Percentiles rank a stretch among this genome's conserved stretches.
These are phyloP conservation scores for Stagonosporopsis vannaccii DNA, from an alignment of 2,329 filamentous ascomycete genomes.

Conservation along the genomic window DNA sequence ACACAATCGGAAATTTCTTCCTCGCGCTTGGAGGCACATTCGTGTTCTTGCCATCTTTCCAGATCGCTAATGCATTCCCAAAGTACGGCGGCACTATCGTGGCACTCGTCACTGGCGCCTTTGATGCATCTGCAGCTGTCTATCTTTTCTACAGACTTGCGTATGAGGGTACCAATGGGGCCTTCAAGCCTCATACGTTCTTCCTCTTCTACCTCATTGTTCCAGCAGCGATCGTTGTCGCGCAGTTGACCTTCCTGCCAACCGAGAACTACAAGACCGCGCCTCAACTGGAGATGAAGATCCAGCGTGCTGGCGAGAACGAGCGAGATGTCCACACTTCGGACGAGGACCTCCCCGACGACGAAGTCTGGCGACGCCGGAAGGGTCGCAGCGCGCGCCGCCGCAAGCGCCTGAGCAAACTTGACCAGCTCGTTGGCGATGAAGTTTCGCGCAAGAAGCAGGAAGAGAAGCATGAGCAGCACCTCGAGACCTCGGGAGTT, in stretches of 20 bases:
- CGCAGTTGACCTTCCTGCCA: slow-evolving; percentile 77
- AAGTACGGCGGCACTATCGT: slow-evolving; percentile 79
- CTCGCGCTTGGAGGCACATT: slow-evolving; percentile 82
- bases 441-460: slow-evolving; percentile 68
- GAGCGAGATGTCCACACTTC: slow-evolving; percentile 59
- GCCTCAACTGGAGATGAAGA: slow-evolving; percentile 46
- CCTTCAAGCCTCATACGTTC: slow-evolving; percentile 71
- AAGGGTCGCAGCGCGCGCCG: slow-evolving; percentile 51
- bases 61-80: slow-evolving; percentile 84
- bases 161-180: slow-evolving; percentile 65
- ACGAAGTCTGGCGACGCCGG: slow-evolving; percentile 54
- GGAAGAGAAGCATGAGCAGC: slow-evolving; percentile 68
- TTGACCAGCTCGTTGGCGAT: slow-evolving; percentile 74
- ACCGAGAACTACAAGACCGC: slow-evolving; percentile 78
- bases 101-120: slow-evolving; percentile 80
- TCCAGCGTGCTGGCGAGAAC: slow-evolving; percentile 40
- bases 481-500: slow-evolving; percentile 74
- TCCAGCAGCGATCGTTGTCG: slow-evolving; percentile 69
- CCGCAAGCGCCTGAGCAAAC: slow-evolving; percentile 69
- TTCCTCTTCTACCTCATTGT: slow-evolving; percentile 77
- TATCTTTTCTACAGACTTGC: slow-evolving; percentile 77
- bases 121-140: slow-evolving; percentile 81
- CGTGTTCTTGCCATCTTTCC: slow-evolving; percentile 82
- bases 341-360: slow-evolving; percentile 62
- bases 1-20: slow-evolving; percentile 76